A percentile compares a stretch with the other conserved stretches of the same genome.
Conservation (phyloP, 352 stramenopile species). For the Labyrinthula sp. region DNA sequence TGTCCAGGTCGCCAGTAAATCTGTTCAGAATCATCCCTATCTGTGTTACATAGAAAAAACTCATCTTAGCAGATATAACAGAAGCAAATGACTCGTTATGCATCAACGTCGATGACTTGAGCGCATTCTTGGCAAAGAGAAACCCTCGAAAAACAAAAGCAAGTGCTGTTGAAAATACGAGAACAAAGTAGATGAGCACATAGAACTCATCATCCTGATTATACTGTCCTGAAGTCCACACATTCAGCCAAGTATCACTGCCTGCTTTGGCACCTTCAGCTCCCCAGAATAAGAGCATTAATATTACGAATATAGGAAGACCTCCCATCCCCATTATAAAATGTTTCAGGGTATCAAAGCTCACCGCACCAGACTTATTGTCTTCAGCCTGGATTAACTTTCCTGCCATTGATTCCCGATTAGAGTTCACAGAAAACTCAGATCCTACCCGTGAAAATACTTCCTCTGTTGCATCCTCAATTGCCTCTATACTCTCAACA, state of each 20-base stretch:
- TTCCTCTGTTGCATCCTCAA: background rate
- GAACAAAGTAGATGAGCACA: conserved; percentile 12
- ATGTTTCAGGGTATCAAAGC: background rate
- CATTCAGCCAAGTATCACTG: conserved; percentile 11
- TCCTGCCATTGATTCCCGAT: background rate
- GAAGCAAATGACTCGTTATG: conserved; percentile 58
- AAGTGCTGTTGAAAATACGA: conserved; percentile 12
- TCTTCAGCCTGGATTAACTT: conserved; percentile 4
- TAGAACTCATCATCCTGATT: conserved; percentile 3
- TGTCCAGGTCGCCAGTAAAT: conserved; percentile 70
- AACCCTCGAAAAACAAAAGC: conserved; percentile 30
- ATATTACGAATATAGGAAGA: conserved; percentile 1
- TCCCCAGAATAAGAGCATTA: conserved; percentile 7
- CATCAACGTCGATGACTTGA: conserved; percentile 44
- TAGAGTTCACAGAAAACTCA: background rate
- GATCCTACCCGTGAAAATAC: background rate
- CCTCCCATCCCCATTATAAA: conserved; percentile 16
- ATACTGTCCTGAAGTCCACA: background rate
- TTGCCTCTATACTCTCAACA: background rate
- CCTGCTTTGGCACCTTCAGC: conserved; percentile 18
- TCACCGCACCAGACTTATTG: conserved; percentile 12
- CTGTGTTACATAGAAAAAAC: conserved; percentile 77
- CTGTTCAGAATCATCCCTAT: conserved; percentile 62
- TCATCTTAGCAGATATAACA: conserved; percentile 61
- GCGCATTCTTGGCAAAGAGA: conserved; percentile 39